Conservation (phyloP, 2,329 filamentous ascomycete genomes). For the Aaosphaeria pasadenensis region DNA sequence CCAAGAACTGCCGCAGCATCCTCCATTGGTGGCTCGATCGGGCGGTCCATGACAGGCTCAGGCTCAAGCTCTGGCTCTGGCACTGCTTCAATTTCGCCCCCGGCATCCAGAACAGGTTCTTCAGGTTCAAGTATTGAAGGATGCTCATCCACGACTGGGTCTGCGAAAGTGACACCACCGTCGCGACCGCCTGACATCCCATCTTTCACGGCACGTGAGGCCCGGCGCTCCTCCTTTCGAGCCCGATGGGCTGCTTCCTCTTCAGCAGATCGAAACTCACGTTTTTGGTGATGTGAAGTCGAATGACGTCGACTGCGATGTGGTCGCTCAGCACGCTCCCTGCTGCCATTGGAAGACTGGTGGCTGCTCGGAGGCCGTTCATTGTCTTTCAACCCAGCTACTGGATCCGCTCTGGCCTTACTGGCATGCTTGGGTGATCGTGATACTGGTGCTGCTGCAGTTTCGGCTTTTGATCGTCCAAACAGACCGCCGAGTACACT, state of each 20-base stretch:
- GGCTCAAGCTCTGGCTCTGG: conserved; percentile 6
- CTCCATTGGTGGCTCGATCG: conserved; percentile 12
- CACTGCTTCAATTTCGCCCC: conserved; percentile 16
- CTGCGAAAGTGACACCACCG: conserved; percentile 17
- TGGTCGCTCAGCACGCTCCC: conserved; percentile 25
- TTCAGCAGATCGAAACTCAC: conserved; percentile 22
- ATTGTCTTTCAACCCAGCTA: conserved; percentile 16
- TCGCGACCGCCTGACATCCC: conserved; percentile 27
- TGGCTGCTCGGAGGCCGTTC: conserved; percentile 25
- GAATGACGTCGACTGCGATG: conserved; percentile 30
- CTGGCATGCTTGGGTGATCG: conserved; percentile 20
- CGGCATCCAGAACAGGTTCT: conserved; percentile 5
- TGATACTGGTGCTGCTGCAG: conserved; percentile 15
- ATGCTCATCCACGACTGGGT: conserved; percentile 14
- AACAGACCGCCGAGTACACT: conserved; percentile 32
- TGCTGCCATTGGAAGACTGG: conserved; percentile 30
- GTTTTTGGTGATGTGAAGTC: conserved; percentile 18
- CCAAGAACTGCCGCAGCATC: conserved; percentile 25
- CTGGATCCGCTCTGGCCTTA: conserved; percentile 23
- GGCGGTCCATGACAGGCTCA: conserved; percentile 1
- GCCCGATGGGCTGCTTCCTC: conserved; percentile 32
- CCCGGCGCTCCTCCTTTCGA: conserved; percentile 27
- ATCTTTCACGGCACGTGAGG: conserved; percentile 12
- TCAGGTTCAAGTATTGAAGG: not conserved
- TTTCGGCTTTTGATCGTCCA: conserved; percentile 29